A percentile compares a stretch with the other conserved stretches of the same genome.
These are phyloP conservation scores for Xylaria venustula DNA, from an alignment of 495 filamentous ascomycete species.

Conservation along the genomic window DNA sequence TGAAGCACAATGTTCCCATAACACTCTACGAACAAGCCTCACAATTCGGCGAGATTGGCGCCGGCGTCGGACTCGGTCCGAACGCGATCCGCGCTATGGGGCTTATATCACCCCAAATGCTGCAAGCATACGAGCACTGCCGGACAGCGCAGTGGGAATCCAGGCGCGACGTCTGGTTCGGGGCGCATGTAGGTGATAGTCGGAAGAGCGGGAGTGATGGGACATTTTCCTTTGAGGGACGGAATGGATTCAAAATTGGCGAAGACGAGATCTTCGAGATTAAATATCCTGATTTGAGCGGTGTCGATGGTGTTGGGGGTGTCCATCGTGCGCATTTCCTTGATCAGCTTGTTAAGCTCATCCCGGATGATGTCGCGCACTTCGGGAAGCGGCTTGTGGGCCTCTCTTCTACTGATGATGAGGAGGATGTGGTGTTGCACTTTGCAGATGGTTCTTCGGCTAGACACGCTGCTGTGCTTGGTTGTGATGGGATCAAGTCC, in stretches of 20 bases:
- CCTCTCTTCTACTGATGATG: constrained; percentile 28
- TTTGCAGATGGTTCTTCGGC: constrained; percentile 57
- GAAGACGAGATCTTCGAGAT: constrained; percentile 29
- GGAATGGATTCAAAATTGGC: constrained; percentile 23
- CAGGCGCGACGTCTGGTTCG: constrained; percentile 20
- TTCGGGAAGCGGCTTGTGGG: constrained; percentile 46
- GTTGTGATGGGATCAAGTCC: constrained; percentile 61
- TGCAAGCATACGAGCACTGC: constrained; percentile 35
- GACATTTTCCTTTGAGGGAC: constrained; percentile 18
- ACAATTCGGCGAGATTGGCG: constrained; percentile 57
- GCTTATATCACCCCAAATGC: constrained; percentile 48
- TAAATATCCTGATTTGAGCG: constrained; percentile 11
- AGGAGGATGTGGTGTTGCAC: constrained; percentile 38
- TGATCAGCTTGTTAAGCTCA: constrained; percentile 54
- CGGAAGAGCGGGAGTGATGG: constrained; percentile 18
- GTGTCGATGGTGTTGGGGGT: constrained; percentile 28
- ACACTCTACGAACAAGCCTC: constrained; percentile 55
- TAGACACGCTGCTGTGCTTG: constrained; percentile 54
- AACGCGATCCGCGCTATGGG: constrained; percentile 59
- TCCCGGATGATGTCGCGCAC: constrained; percentile 46
- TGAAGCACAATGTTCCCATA: constrained; percentile 37
- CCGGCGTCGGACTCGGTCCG: constrained; percentile 59
- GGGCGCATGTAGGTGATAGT: constrained; percentile 22
- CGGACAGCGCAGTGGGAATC: constrained; percentile 25
- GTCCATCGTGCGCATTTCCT: constrained; percentile 61